A percentile compares a stretch with the other conserved stretches of the same genome.
phyloP scores from a whole-genome alignment of 306 rosid species.

The Bauhinia variegata region DNA sequence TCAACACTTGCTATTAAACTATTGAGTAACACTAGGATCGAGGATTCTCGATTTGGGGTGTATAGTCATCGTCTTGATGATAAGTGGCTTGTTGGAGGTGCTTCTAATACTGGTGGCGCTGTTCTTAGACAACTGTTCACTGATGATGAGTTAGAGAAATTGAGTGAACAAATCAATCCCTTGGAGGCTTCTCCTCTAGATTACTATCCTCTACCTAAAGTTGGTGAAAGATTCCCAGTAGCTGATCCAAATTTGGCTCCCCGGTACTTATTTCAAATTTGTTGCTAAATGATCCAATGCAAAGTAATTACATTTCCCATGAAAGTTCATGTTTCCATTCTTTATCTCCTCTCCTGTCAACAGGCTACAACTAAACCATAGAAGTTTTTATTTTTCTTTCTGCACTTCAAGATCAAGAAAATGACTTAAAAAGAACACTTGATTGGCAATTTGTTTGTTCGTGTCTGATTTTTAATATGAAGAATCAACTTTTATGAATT shows the following conservation, averaged over 20 bases:
- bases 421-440: constrained; percentile 6
- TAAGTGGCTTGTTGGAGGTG: constrained; percentile 98
- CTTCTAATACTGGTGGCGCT: constrained; percentile 94
- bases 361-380: no score
- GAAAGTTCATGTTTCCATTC: background rate
- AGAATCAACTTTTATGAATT: constrained; percentile 17
- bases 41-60: constrained; percentile 91
- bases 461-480: background rate
- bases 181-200: constrained; percentile 65
- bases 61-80: constrained; percentile 98
- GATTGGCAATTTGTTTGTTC: no score
- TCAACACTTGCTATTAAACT: constrained; percentile 93
- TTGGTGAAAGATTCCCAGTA: constrained; percentile 88
- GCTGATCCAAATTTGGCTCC: constrained; percentile 82
- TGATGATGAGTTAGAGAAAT: constrained; percentile 64
- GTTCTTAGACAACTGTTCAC: constrained; percentile 81
- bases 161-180: constrained; percentile 79
- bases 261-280: constrained; percentile 48
- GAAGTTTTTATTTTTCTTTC: no score
- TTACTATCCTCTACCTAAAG: constrained; percentile 76
- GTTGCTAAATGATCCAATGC: constrained; percentile 14
- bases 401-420: no score
- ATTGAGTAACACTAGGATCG: constrained; percentile 76
- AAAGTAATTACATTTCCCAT: background rate
- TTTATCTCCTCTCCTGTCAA: no score